Evolutionary conservation across 768 basidiomycete genomes (phyloP), one percentile per base, ranked within the genome.

Genomic region (Lactarius trivialis): DNA sequence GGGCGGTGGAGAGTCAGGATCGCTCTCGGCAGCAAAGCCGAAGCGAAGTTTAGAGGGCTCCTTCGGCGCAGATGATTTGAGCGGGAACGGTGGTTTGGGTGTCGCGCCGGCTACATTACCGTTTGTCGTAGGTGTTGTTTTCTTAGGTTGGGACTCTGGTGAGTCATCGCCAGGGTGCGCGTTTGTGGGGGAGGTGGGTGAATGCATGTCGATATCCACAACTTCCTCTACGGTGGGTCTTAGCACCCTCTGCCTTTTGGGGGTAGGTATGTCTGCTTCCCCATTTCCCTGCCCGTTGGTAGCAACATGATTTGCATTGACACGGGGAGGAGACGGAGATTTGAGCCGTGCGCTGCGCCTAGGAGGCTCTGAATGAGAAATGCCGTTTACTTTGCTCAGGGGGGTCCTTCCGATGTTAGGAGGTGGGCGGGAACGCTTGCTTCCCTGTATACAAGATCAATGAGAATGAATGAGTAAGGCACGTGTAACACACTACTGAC

Each of bases 1-100:
- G 50, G 65, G 26, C 7, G 58, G 58, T 24, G 58, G 43, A 9
- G 61, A 51, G 50, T 51, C 61, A n/a, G 62, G 19, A 53, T 68
- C 61, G 11, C 39, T 51, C 58, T 86, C 86, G 3, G 82, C 79
- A 52, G 84, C 82, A 71, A 86, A 82, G 67, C 88, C 88, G 67
- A 79, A 86, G 30, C 89, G 82, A 60, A 91, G 77, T 69, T 90
- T 91, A 61, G 89, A 90, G 2, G 89, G 88, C 59, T 88, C 86
- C 69, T 85, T 88, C 1, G 89, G 89, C 9, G 80, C 79, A 30
- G 77, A 82, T 3, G 80, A 73, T 70, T 85, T 87, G 45, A 73
- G 69, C n/a, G 68, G 55, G 60, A 71, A 72, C 21, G 66, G 58
- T 53, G 76, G 72, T 8, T 56, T 60, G n/a, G 26, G 30, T 64